Conservation (phyloP, 1,284 basidiomycete genomes). For the Boletus austroedulis region DNA sequence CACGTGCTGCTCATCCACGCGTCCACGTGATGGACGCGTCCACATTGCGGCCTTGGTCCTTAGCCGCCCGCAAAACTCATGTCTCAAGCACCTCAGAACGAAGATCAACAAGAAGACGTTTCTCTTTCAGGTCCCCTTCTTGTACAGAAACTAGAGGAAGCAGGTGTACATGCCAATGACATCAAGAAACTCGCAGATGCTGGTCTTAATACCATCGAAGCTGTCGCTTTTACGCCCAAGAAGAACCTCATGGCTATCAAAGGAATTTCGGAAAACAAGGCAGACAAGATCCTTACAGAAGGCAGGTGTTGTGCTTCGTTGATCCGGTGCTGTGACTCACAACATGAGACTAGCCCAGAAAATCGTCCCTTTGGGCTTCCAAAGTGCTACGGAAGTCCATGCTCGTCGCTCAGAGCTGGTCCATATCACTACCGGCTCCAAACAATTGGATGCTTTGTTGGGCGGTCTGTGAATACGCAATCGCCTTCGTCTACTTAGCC, state of each 20-base stretch:
- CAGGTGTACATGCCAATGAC: constrained; percentile 87
- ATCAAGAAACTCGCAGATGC: constrained; percentile 96
- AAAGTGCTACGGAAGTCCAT: constrained; percentile 97
- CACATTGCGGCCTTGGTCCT: too few species aligned
- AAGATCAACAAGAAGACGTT: constrained; percentile 53
- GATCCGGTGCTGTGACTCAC: constrained; percentile 7
- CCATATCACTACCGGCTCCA: constrained; percentile 95
- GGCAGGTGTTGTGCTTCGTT: constrained; percentile 49
- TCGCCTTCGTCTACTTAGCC: constrained; percentile 5
- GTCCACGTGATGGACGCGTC: constrained; percentile 36
- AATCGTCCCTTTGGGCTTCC: constrained; percentile 96
- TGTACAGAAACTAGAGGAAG: constrained; percentile 84
- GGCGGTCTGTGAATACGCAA: constrained; percentile 61
- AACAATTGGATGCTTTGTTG: constrained; percentile 92
- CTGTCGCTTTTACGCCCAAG: constrained; percentile 97
- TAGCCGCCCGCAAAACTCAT: constrained; percentile 19
- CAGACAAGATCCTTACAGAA: constrained; percentile 93
- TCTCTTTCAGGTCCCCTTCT: constrained; percentile 76
- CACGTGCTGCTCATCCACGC: constrained; percentile 19
- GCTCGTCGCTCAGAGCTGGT: constrained; percentile 94
- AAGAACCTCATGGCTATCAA: constrained; percentile 90
- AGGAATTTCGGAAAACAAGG: constrained; percentile 97
- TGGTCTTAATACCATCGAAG: constrained; percentile 92
- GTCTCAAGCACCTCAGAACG: constrained; percentile 49
- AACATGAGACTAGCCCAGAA: constrained; percentile 69